Conservation (phyloP, 306 rosid species). For the Prunus davidiana region DNA sequence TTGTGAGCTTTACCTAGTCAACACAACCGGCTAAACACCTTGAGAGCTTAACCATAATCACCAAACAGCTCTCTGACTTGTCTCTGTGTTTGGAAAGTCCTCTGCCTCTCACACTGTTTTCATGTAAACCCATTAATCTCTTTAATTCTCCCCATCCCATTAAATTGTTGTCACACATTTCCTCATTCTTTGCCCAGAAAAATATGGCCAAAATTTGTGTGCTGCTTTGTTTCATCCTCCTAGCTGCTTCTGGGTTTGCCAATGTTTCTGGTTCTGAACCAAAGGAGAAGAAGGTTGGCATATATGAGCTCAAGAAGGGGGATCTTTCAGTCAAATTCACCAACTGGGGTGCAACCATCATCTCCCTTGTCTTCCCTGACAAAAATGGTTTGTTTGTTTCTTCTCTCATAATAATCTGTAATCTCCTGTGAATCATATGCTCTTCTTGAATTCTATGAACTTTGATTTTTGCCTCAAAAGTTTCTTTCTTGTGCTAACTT, state of each 20-base stretch:
- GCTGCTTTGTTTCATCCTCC: conserved; percentile 30
- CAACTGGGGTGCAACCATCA: conserved; percentile 62
- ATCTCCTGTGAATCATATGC: neutral
- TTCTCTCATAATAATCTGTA: neutral
- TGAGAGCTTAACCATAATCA: neutral
- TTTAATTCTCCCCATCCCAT: neutral
- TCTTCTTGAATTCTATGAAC: neutral
- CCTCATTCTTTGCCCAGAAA: neutral
- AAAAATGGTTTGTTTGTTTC: conserved; percentile 37
- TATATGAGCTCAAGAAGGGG: conserved; percentile 45
- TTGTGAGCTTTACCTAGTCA: neutral
- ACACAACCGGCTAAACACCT: neutral
- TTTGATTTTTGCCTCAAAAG: neutral
- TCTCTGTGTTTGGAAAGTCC: no score
- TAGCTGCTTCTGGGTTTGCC: conserved; percentile 33
- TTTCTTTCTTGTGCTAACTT: neutral
- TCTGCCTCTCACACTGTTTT: no score
- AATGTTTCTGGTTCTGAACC: conserved; percentile 27
- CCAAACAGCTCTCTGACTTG: neutral
- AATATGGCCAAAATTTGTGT: conserved; percentile 26
- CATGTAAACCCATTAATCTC: neutral
- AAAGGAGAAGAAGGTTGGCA: conserved; percentile 16
- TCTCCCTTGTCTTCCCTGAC: conserved; percentile 49
- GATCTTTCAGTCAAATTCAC: conserved; percentile 41
- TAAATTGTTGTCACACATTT: neutral